Conservation (phyloP, 805 yeast species). For the Schwanniomyces vanrijiae region DNA sequence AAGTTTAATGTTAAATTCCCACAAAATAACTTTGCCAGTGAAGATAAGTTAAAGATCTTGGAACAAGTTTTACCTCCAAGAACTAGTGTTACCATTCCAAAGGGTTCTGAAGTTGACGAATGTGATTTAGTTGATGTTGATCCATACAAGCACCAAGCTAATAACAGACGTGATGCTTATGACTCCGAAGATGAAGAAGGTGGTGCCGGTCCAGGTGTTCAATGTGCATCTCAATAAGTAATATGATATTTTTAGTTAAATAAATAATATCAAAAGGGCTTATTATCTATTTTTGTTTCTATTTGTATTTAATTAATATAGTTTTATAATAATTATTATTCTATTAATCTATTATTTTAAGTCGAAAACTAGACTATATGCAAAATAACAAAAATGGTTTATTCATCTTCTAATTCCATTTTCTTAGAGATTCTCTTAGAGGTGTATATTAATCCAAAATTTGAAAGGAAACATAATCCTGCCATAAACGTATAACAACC, state of each 20-base stretch:
- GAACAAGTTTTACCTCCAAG: constrained; percentile 82
- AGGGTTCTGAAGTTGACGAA: constrained; percentile 76
- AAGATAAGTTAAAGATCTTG: constrained; percentile 69
- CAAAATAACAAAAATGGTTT: not conserved
- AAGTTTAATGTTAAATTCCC: constrained; percentile 93
- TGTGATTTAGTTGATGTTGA: constrained; percentile 70
- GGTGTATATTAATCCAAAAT: constrained; percentile 9
- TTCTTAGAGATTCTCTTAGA: not conserved
- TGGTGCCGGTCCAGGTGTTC: constrained; percentile 68
- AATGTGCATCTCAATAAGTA: constrained; percentile 87
- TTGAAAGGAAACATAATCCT: constrained; percentile 30
- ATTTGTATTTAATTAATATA: not conserved
- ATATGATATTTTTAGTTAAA: not conserved
- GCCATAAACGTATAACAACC: constrained; percentile 78
- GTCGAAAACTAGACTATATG: too few species aligned
- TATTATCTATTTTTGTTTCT: not conserved
- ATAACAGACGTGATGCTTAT: constrained; percentile 42
- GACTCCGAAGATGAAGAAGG: constrained; percentile 48
- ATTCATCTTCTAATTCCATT: not conserved
- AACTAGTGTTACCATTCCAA: constrained; percentile 59
- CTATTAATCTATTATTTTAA: not conserved
- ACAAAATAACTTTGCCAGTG: constrained; percentile 63
- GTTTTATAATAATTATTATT: not conserved
- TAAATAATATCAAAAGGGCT: not conserved
- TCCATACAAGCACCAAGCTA: constrained; percentile 55